Base-by-base conservation (phyloP, 2,329 filamentous ascomycete species). In the Colletotrichum tamarilloi region DNA sequence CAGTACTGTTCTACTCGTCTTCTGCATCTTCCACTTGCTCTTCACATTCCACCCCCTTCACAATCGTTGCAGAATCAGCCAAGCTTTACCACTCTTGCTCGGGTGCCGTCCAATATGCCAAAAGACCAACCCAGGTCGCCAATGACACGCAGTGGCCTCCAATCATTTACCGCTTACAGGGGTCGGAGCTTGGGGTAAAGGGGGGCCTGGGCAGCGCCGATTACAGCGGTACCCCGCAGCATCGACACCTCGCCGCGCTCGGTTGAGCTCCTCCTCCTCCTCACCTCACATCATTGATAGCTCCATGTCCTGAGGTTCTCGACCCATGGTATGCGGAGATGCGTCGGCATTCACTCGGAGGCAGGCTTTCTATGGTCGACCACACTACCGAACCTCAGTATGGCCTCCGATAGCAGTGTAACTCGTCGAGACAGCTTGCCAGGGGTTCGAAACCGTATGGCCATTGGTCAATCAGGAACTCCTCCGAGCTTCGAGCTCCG, bases 271-370 rank as follows among this genome's bases (percentile, higher is more conserved):
- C 38, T 42, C 1, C 14, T 42, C 38, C 38, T 42, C 38, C 38
- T 42, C 38, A 42, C 38, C 38, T 42, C 38, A 42, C 56, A 52
- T 30, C 38, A 32, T 52, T 19, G 4, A 26, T 57, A 24, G 49
- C 59, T 68, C 49, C n/a, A 42, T 49, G 3, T n/a, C 19, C 19
- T n/a, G 19, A 68, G 68, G 56, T 63, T 38, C 26, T 52, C 22
- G 24, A 26, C 32, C 24, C 57, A 53, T 28, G 26, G 42, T 19
- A 38, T 63, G 65, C 65, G 69, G 65, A 72, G 69, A 72, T 68
- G 58, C 57, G 55, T 72, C 69, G 69, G 69, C 52, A 14, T 72
- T 72, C 49, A 72, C 58, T 72, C 69, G 69, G 69, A 22, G 22
- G 68, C 52, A 22, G 62, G 14, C 5, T 26, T 42, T n/a, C 12